Evolutionary conservation across 2,329 filamentous ascomycete genomes (phyloP), one percentile per base, ranked within the genome.

Genomic region (Alternaria incomplexa): DNA sequence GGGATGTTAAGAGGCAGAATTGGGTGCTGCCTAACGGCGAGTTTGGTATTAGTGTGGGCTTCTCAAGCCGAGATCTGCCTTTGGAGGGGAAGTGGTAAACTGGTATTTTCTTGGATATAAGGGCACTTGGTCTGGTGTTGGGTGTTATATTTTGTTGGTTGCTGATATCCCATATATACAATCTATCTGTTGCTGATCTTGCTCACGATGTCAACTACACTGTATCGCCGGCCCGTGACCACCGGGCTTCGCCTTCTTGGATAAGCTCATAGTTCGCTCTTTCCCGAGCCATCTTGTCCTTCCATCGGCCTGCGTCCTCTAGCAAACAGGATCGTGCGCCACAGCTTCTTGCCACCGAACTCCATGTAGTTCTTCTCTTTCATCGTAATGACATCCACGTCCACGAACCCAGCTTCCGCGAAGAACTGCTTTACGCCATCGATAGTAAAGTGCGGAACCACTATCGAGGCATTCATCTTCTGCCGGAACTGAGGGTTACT

Each of bases 381-480:
- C 61, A 91, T 72, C 15, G 85, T 80, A 69, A 85, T 78, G 58
- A 91, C 86, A 10, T 81, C 83, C 72, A 93, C 90, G n/a, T 83
- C 83, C 9, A 79, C 77, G 0, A 79, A 73, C 0, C 91, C 90
- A 1, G 90, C 91, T n/a, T 81, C 80, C 60, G 85, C 83, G 71
- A 92, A 93, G 67, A 92, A 85, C 22, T 80, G 77, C 70, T 81
- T 83, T 55, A 93, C 86, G 26, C 86, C 82, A 11, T 85, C 83
- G 73, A 87, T 80, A 1, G 83, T 85, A 77, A 94, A 93, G 0
- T 91, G 90, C 64, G 88, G 84, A 56, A 90, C 89, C 30, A 85
- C 86, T 20, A 93, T 85, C 0, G 88, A 90, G 36, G 84, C 78
- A 5, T 73, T 70, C 58, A 82, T 82, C 7, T 83, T 73, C 36